These are phyloP conservation scores for Talaromyces atroroseus DNA, from an alignment of 2,329 filamentous ascomycete genomes.

Conservation along the genomic window DNA sequence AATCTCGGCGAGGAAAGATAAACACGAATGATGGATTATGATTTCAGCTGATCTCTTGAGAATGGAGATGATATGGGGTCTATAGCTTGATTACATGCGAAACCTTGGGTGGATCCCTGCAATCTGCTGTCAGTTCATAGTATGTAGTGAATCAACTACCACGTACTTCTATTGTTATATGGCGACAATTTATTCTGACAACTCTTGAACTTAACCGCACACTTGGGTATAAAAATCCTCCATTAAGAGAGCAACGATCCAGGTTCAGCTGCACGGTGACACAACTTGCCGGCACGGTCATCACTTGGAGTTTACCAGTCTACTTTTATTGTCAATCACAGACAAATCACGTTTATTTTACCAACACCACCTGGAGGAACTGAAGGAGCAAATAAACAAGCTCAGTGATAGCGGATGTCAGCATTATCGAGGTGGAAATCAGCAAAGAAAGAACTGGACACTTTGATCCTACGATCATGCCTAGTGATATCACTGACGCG, in stretches of 20 bases:
- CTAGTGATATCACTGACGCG: constrained; percentile 2
- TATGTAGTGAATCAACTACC: neutral
- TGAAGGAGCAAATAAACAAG: neutral
- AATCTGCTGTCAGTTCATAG: neutral
- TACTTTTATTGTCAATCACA: neutral
- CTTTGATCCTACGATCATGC: neutral
- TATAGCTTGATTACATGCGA: neutral
- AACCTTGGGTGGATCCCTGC: neutral
- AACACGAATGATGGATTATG: neutral
- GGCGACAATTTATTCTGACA: neutral
- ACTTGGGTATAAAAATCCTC: neutral
- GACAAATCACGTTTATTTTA: neutral
- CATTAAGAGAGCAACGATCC: neutral
- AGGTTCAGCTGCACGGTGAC: neutral
- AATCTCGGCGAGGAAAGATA: neutral
- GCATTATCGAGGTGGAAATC: no score
- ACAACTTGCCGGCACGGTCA: neutral
- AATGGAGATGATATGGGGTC: neutral
- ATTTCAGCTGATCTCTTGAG: neutral
- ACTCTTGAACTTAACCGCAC: neutral
- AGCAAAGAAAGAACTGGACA: neutral
- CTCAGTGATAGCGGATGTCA: neutral
- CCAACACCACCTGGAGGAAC: neutral
- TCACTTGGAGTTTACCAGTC: neutral
- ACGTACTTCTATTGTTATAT: neutral